phyloP scores from a whole-genome alignment of 2,329 filamentous ascomycete species.

The Phyllosticta citribraziliensis region DNA sequence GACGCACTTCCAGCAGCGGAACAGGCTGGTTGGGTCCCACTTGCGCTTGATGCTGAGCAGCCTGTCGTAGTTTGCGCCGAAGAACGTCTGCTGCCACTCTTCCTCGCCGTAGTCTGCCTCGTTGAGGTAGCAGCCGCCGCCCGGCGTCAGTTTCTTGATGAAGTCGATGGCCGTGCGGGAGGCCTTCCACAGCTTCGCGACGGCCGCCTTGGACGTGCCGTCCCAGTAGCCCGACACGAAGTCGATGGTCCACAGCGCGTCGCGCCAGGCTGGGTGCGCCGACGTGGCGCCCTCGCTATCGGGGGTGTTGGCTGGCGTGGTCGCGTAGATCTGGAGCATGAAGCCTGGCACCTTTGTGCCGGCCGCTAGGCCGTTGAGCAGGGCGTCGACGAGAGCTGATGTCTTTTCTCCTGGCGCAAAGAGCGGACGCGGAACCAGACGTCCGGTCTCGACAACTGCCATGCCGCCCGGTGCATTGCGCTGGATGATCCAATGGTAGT shows the following conservation, averaged over 20 bases:
- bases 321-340: constrained; percentile 24
- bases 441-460: constrained; percentile 23
- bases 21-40: constrained; percentile 16
- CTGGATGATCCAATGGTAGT: constrained; percentile 19
- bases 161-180: constrained; percentile 22
- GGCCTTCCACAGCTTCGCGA: background rate
- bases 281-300: constrained; percentile 21
- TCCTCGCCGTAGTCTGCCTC: constrained; percentile 8
- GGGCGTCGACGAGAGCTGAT: constrained; percentile 18
- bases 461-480: constrained; percentile 26
- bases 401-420: constrained; percentile 18
- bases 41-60: constrained; percentile 17
- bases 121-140: constrained; percentile 19
- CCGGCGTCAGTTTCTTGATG: constrained; percentile 24
- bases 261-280: constrained; percentile 24
- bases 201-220: constrained; percentile 13
- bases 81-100: constrained; percentile 6
- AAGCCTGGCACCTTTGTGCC: constrained; percentile 11
- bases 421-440: constrained; percentile 23
- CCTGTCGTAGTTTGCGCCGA: constrained; percentile 15
- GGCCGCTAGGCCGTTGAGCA: constrained; percentile 19
- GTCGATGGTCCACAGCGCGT: constrained; percentile 20
- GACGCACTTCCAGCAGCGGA: constrained; percentile 10
- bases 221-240: constrained; percentile 19
- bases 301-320: constrained; percentile 22